Conservation (phyloP, 1,284 basidiomycete species). For the Melampsora medusae region DNA sequence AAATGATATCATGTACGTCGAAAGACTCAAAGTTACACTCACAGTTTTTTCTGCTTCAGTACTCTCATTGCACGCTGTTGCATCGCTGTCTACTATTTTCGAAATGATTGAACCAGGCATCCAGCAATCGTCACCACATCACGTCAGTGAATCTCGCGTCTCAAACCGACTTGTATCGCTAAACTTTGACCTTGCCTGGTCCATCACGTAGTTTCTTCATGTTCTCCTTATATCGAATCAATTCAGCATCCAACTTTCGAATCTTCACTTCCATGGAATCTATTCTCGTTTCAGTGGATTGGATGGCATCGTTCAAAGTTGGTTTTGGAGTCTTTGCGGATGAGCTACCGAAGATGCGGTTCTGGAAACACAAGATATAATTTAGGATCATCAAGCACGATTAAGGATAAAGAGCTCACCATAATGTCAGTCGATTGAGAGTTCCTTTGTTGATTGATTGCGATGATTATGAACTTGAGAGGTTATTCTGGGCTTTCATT, state of each 20-base stretch:
- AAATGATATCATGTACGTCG: neutral
- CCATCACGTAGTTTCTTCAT: slow-evolving; percentile 91
- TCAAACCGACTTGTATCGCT: neutral
- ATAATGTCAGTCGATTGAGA: too few species aligned
- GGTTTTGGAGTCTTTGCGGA: slow-evolving; percentile 66
- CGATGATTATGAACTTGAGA: too few species aligned
- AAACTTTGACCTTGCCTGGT: slow-evolving; percentile 78
- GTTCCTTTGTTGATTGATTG: too few species aligned
- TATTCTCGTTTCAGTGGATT: slow-evolving; percentile 84
- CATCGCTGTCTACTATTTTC: slow-evolving; percentile 68
- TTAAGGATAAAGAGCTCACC: too few species aligned
- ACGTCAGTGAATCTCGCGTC: neutral
- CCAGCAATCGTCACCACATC: neutral
- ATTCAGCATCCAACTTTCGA: slow-evolving; percentile 91
- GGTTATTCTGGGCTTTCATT: too few species aligned
- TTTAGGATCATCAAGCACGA: neutral
- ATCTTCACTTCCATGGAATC: slow-evolving; percentile 94
- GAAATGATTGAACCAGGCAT: slow-evolving; percentile 4
- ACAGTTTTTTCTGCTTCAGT: slow-evolving; percentile 90
- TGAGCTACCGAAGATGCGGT: slow-evolving; percentile 57
- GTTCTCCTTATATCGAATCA: slow-evolving; percentile 88
- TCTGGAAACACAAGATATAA: slow-evolving; percentile 46
- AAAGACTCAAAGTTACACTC: neutral
- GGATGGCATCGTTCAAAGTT: slow-evolving; percentile 82
- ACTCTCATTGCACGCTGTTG: slow-evolving; percentile 92